Evolutionary conservation across 1,139 yeast genomes (phyloP).

Genomic region (Sporopachydermia cereana): DNA sequence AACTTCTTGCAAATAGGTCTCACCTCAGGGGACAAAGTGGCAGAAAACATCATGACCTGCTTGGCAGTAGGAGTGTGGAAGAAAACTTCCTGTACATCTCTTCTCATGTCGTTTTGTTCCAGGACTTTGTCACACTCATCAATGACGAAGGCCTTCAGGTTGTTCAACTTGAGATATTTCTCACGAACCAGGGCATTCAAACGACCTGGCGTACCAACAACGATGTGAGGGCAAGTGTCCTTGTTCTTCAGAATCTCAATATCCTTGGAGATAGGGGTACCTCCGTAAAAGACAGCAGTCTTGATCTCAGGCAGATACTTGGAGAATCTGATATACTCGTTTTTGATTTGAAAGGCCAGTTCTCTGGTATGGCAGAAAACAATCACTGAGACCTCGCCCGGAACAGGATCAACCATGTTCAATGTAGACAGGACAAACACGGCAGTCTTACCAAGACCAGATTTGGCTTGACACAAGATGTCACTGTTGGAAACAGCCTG

Average conservation of each 20-base stretch:
- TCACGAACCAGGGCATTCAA: conserved; percentile 89
- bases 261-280: conserved; percentile 80
- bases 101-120: conserved; percentile 89
- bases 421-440: conserved; percentile 92
- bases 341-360: conserved; percentile 95
- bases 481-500: conserved; percentile 97
- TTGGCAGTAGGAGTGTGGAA: conserved; percentile 96
- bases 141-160: conserved; percentile 88
- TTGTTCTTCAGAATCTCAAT: conserved; percentile 81
- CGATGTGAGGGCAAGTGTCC: conserved; percentile 92
- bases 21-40: conserved; percentile 88
- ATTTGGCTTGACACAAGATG: conserved; percentile 96
- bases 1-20: conserved; percentile 96
- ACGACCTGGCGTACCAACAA: conserved; percentile 98
- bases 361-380: conserved; percentile 98
- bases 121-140: conserved; percentile 98
- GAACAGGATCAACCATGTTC: conserved; percentile 95
- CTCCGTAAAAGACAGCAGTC: conserved; percentile 96
- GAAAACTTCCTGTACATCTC: conserved; percentile 97
- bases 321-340: conserved; percentile 95
- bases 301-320: conserved; percentile 97
- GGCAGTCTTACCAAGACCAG: conserved; percentile 99
- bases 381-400: conserved; percentile 90
- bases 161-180: conserved; percentile 74
- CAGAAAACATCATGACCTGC: conserved; percentile 99